Evolutionary conservation across 2,329 filamentous ascomycete genomes (phyloP).

Genomic region (Cryphonectria radicalis): DNA sequence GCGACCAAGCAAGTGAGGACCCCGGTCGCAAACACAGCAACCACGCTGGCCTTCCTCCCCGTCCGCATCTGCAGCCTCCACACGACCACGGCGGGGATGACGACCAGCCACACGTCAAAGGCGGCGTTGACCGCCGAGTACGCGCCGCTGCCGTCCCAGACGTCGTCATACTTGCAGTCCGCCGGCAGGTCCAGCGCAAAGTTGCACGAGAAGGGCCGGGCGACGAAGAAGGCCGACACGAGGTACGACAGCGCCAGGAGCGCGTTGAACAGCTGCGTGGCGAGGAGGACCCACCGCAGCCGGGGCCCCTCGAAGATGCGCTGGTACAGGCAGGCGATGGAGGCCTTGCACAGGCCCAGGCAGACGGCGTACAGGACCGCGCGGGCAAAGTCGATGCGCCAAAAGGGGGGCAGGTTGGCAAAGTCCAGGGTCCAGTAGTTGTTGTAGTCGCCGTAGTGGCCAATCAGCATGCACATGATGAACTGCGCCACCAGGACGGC

Average conservation of each 20-base stretch:
- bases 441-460: constrained; percentile 19
- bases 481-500: constrained; percentile 16
- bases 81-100: constrained; percentile 17
- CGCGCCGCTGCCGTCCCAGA: constrained; percentile 20
- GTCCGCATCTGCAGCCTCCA: constrained; percentile 25
- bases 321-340: constrained; percentile 24
- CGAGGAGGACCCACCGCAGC: constrained; percentile 17
- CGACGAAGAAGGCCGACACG: constrained; percentile 14
- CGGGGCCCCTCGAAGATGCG: constrained; percentile 20
- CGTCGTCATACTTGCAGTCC: constrained; percentile 20
- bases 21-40: constrained; percentile 18
- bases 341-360: constrained; percentile 21
- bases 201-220: constrained; percentile 22
- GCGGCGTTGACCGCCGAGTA: constrained; percentile 22
- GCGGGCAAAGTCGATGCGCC: constrained; percentile 23
- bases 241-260: constrained; percentile 16
- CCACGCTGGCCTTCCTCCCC: constrained; percentile 10
- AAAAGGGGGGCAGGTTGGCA: constrained; percentile 9
- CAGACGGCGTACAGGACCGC: constrained; percentile 16
- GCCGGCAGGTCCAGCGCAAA: constrained; percentile 14
- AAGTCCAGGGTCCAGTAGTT: constrained; percentile 25
- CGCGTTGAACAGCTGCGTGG: constrained; percentile 14
- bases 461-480: constrained; percentile 20
- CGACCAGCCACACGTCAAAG: constrained; percentile 22
- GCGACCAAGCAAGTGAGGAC: constrained; percentile 5